Conservation (phyloP, 768 basidiomycete species). For the Boletus subcaerulescens region DNA sequence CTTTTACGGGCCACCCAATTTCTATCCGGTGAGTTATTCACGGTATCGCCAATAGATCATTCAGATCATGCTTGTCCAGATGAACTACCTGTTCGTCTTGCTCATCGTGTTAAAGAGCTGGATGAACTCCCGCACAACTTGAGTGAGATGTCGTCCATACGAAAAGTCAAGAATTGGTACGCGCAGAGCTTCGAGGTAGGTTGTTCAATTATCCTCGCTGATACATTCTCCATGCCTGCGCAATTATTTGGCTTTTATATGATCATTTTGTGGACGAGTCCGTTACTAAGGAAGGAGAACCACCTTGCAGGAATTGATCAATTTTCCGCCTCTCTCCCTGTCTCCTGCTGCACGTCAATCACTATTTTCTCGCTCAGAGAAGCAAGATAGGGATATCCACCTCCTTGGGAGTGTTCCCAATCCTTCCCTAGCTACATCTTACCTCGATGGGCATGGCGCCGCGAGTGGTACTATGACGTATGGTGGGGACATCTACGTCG, state of each 20-base stretch:
- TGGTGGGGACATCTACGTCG: not conserved
- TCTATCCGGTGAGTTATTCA: constrained; percentile 55
- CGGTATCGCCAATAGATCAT: not conserved
- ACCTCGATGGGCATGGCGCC: constrained; percentile 33
- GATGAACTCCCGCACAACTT: constrained; percentile 92
- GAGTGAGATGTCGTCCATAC: constrained; percentile 86
- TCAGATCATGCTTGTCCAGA: constrained; percentile 40
- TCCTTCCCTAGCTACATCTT: constrained; percentile 52
- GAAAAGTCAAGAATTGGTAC: constrained; percentile 97
- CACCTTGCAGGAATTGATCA: constrained; percentile 73
- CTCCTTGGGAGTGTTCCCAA: constrained; percentile 81
- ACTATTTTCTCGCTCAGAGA: constrained; percentile 47
- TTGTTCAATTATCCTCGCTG: not conserved
- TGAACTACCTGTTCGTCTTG: constrained; percentile 92
- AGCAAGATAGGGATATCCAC: constrained; percentile 27
- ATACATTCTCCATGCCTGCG: not conserved
- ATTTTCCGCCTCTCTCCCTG: constrained; percentile 75
- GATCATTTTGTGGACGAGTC: not conserved
- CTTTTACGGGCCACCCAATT: constrained; percentile 91
- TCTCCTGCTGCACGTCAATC: constrained; percentile 67
- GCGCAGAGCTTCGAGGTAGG: constrained; percentile 96
- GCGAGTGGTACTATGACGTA: constrained; percentile 8
- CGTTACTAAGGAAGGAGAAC: not conserved
- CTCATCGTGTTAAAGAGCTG: constrained; percentile 94
- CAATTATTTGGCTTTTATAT: not conserved